These are phyloP conservation scores for Suaeda aralocaspica DNA, from an alignment of 148 eudicot species.

Conservation along the genomic window DNA sequence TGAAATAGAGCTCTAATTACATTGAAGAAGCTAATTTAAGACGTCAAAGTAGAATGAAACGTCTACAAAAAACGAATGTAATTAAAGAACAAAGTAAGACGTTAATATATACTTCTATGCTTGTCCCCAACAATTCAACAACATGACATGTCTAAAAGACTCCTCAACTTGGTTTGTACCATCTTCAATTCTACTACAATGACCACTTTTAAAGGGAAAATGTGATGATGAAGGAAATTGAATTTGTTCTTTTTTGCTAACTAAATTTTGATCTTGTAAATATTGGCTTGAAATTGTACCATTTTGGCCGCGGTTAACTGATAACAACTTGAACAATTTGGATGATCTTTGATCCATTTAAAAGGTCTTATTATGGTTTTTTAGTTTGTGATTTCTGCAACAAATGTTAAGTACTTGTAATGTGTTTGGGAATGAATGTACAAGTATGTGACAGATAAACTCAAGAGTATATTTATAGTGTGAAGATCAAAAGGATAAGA, in stretches of 20 bases:
- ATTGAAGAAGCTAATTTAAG: too few relatives aligned
- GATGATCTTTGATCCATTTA: background rate
- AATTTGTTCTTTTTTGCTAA: background rate
- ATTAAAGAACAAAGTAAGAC: too few relatives aligned
- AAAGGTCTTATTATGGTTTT: background rate
- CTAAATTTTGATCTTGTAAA: background rate
- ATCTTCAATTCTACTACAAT: background rate
- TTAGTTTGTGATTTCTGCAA: background rate
- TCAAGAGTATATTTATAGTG: too few relatives aligned
- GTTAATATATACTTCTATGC: background rate
- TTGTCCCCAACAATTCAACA: constrained; percentile 30
- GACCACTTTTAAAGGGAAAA: background rate
- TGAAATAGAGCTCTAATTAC: too few relatives aligned
- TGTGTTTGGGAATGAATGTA: too few relatives aligned
- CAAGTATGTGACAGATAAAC: too few relatives aligned
- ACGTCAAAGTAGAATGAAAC: too few relatives aligned
- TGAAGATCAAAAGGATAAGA: too few relatives aligned
- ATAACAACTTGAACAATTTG: background rate
- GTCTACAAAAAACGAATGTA: too few relatives aligned
- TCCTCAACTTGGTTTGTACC: constrained; percentile 26
- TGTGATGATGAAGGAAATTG: background rate
- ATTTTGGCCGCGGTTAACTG: too few relatives aligned
- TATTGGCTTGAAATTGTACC: background rate
- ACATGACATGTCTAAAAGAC: constrained; percentile 34
- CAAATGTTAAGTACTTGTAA: too few relatives aligned